Evolutionary conservation across 2,329 filamentous ascomycete species (phyloP).

Genomic region (Ophiosphaerella narmari): DNA sequence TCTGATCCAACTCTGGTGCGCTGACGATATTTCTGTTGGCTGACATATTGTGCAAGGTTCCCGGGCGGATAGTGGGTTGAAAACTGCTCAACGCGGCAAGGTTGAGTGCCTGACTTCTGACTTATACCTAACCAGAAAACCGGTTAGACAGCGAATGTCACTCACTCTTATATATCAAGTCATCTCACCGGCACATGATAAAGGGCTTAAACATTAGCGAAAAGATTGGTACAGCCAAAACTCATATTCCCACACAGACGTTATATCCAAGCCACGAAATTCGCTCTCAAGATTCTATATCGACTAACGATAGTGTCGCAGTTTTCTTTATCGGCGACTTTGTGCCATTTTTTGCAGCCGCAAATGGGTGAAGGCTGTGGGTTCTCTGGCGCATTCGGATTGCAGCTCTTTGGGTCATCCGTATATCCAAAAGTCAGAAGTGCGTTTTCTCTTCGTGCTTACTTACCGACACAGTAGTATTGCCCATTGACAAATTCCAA

Average conservation of each 20-base stretch:
- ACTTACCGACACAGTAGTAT: constrained; percentile 3
- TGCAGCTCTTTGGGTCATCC: not conserved
- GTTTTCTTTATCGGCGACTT: constrained; percentile 1
- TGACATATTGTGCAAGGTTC: no score
- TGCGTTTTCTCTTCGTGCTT: not conserved
- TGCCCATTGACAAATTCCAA: not conserved
- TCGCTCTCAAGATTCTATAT: not conserved
- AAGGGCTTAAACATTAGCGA: not conserved
- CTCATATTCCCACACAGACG: not conserved
- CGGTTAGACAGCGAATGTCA: no score
- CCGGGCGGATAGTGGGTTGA: no score
- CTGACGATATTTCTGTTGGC: no score
- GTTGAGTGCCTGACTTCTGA: no score
- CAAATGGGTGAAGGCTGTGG: constrained; percentile 1
- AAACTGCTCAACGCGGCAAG: no score
- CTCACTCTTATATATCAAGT: no score
- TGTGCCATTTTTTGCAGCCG: constrained; percentile 2
- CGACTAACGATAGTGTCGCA: not conserved
- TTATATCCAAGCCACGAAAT: constrained; percentile 5
- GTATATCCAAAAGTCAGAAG: no score
- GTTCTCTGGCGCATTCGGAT: not conserved
- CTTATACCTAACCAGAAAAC: no score
- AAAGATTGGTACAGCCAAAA: not conserved
- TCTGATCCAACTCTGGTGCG: no score
- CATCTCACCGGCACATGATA: not conserved